phyloP scores from a whole-genome alignment of 495 filamentous ascomycete species.

The Pseudevernia furfuracea region DNA sequence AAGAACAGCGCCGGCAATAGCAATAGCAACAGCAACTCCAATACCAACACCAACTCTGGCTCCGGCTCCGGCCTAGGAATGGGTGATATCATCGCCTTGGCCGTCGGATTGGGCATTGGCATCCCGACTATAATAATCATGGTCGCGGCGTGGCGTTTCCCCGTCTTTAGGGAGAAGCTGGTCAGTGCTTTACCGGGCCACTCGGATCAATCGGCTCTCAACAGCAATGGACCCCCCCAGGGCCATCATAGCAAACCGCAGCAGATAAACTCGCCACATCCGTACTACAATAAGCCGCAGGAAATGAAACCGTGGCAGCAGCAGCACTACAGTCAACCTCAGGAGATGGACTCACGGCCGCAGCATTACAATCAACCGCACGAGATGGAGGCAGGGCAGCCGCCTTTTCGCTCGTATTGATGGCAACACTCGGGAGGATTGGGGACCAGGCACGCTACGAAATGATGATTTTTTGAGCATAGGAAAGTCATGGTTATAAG shows the following conservation, averaged over 20 bases:
- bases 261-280: too few relatives aligned
- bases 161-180: neutral
- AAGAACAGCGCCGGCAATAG: neutral
- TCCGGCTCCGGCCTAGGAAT: neutral
- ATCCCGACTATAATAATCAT: conserved; percentile 1
- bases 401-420: neutral
- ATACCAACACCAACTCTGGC: neutral
- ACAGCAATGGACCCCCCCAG: too few relatives aligned
- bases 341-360: neutral
- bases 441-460: neutral
- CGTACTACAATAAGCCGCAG: too few relatives aligned
- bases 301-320: too few relatives aligned
- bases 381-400: too few relatives aligned
- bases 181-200: neutral
- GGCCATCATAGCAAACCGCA: too few relatives aligned
- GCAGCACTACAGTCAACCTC: neutral
- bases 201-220: neutral
- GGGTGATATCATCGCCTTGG: conserved; percentile 1
- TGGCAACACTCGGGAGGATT: neutral
- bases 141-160: neutral
- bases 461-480: too few relatives aligned
- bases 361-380: too few relatives aligned
- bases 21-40: neutral
- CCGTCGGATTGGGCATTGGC: conserved; percentile 1
- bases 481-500: too few relatives aligned